A percentile compares a stretch with the other conserved stretches of the same genome.
These are phyloP conservation scores for Alliaria petiolata DNA, from an alignment of 345 rosid genomes.

Conservation along the genomic window DNA sequence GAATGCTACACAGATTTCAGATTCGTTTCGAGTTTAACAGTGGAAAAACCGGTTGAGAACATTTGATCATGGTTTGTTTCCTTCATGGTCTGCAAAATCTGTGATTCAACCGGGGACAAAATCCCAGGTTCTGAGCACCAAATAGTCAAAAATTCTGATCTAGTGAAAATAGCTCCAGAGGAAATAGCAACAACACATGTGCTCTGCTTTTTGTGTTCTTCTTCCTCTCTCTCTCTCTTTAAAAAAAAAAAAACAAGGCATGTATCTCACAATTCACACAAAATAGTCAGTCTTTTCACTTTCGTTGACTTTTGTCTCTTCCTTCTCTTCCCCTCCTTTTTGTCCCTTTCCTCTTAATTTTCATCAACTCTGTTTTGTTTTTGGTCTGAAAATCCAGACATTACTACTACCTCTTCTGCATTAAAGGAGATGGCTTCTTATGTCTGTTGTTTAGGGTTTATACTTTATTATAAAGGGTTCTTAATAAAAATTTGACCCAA, in stretches of 20 bases:
- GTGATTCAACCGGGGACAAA: constrained; percentile 17
- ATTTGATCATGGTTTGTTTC: constrained; percentile 32
- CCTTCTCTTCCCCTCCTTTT: not conserved
- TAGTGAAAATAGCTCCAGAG: constrained; percentile 3
- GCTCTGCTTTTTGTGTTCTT: constrained; percentile 21
- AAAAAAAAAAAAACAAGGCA: constrained; percentile 19
- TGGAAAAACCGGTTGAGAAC: constrained; percentile 16
- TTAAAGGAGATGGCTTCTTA: constrained; percentile 14
- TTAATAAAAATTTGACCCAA: not conserved
- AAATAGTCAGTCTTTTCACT: constrained; percentile 23
- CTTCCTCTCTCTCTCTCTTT: not conserved
- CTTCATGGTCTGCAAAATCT: constrained; percentile 25
- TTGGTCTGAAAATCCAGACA: constrained; percentile 21
- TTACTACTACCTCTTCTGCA: constrained; percentile 18
- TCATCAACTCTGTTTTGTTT: constrained; percentile 1
- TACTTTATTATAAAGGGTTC: not conserved
- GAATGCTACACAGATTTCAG: not conserved
- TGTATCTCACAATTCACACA: constrained; percentile 23
- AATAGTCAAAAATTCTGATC: constrained; percentile 25
- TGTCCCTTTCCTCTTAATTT: constrained; percentile 17
- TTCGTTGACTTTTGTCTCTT: constrained; percentile 33
- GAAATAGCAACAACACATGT: constrained; percentile 31
- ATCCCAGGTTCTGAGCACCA: constrained; percentile 28
- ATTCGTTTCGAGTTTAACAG: constrained; percentile 2
- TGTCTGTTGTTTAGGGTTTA: constrained; percentile 36